phyloP scores from a whole-genome alignment of 1,284 basidiomycete species.

The Sporisorium graminicola region DNA sequence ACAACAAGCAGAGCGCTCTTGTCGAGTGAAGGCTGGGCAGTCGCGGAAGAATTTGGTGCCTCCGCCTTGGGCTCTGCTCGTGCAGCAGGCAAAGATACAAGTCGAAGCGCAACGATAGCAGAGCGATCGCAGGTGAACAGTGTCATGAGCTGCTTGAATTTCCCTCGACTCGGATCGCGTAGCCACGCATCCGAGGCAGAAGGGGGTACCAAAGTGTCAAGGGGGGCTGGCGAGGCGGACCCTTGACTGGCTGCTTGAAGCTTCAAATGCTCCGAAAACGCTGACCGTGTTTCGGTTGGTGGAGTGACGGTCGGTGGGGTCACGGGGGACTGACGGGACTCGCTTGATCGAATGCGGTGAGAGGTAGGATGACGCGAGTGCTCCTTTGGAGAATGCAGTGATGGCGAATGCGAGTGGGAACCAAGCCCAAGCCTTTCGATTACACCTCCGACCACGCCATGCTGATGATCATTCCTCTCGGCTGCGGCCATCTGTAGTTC shows the following conservation, averaged over 20 bases:
- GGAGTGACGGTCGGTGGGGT: neutral
- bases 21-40: constrained; percentile 7
- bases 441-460: constrained; percentile 45
- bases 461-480: constrained; percentile 50
- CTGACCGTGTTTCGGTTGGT: neutral
- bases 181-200: constrained; percentile 32
- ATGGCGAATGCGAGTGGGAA: constrained; percentile 9
- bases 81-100: constrained; percentile 13
- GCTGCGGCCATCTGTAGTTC: constrained; percentile 49
- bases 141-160: constrained; percentile 28
- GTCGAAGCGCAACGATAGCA: constrained; percentile 37
- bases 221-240: neutral
- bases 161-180: constrained; percentile 27
- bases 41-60: neutral
- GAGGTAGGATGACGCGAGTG: constrained; percentile 15
- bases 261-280: neutral
- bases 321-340: constrained; percentile 14
- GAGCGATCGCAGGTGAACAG: constrained; percentile 38
- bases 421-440: constrained; percentile 46
- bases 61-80: neutral
- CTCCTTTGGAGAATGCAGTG: constrained; percentile 2
- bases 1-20: constrained; percentile 29
- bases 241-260: too few species aligned
- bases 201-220: constrained; percentile 1
- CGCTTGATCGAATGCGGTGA: constrained; percentile 29